Evolutionary conservation across 805 yeast species (phyloP), one percentile per base, ranked within the genome.

Genomic region (Saturnispora kantuleensis): DNA sequence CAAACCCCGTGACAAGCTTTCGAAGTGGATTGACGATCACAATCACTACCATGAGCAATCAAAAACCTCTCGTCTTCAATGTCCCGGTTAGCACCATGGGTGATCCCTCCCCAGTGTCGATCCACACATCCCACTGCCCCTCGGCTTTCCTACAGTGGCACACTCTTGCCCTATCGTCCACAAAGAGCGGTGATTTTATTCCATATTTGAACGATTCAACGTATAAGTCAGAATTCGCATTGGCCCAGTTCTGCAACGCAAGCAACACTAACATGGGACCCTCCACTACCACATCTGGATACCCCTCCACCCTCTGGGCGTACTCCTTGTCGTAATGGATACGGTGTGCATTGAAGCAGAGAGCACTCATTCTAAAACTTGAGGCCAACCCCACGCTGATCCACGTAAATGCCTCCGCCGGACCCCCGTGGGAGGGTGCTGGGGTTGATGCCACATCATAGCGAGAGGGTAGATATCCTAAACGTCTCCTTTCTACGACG

Each of bases 271-370:
- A 65, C 43, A 89, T 67, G 0, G 97, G 96, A 0, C 96, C 98
- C 38, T 85, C 95, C 0, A 82, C 79, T 1, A 90, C 63, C 0
- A 80, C 59, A 31, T 68, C 66, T 0, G 81, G 79, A 41, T 86
- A 74, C 1, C 74, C 69, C 55, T 90, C 97, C 2, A 53, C 55
- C 0, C 56, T 45, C 3, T 44, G 52, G 7, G 86, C 71, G 57
- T 84, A 85, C 1, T 51, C 50, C 5, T 60, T 58, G 56, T 85
- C 84, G 59, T 78, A 80, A 63, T 90, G 98, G 34, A 90, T 85
- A 47, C 73, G 71, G 62, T 90, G 98, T 3, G 94, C 70, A 58
- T 90, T 90, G 64, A 79, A 80, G 1, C 93, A 80, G 43, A 93
- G 59, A 10, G 85, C 81, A 38, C 90, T 79, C 63, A 79, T 84